Base-by-base conservation (phyloP, 2,329 filamentous ascomycete genomes). In the Colletotrichum higginsianum region DNA sequence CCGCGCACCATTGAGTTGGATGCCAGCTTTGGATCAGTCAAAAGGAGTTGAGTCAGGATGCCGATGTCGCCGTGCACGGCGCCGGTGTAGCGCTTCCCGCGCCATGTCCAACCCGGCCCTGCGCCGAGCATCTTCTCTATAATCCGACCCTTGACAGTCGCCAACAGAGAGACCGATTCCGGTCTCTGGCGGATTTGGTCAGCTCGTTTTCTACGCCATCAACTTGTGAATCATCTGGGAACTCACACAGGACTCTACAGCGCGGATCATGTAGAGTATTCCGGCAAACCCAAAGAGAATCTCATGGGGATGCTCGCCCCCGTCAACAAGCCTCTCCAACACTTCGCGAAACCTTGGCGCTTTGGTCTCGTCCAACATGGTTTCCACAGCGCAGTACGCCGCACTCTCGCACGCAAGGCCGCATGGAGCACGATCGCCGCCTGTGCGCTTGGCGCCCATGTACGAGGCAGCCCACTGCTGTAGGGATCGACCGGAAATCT, bases 11-110 rank as follows among this genome's bases (percentile, higher is more conserved):
- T 85, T 3, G 93, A 80, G 60, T 85, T 84, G 2, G 83, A 78
- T 1, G 90, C 89, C 74, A 88, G 84, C 8, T 82, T 80, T 0
- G 89, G 86, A 65, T 87, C 86, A 2, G 90, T 89, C 21, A 88
- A 83, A 1, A 93, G 85, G 12, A 93, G 82, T 78, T 94, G 92
- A 15, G 89, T 90, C 70, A 94, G 86, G 78, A 93, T 93, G 5
- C 92, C 91, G 35, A 93, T 88, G 16, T 88, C 86, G 7, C 92
- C 92, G 76, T 94, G 91, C 0, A 87, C 89, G 5, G 92, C 90
- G 1, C 92, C 92, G 44, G 93, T 83, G 76, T 92, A 93, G 21
- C 82, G 78, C 75, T 89, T 89, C 16, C 86, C 88, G 71, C 89
- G 87, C 89, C 90, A 93, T 73, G 85, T 86, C 92, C 92, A 94